Conservation (phyloP, 2,329 filamentous ascomycete genomes). For the Passalora sequoiae region DNA sequence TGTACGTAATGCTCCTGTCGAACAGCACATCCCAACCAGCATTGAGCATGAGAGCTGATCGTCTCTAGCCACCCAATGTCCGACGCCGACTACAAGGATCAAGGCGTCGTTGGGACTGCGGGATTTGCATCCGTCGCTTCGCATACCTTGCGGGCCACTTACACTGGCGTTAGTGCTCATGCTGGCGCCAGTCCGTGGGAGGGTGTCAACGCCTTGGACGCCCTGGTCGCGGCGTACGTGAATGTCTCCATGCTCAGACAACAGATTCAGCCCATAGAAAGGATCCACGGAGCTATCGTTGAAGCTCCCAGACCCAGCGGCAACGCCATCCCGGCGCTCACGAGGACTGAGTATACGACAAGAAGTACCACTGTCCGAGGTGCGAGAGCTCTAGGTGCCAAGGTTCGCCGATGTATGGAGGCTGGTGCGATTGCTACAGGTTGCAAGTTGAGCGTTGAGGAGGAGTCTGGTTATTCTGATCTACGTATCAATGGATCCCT, state of each 20-base stretch:
- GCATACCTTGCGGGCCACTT: conserved; percentile 2
- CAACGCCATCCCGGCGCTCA: conserved; percentile 9
- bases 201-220: conserved; percentile 11
- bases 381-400: conserved; percentile 5
- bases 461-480: conserved; percentile 7
- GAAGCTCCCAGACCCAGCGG: conserved; percentile 3
- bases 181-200: conserved; percentile 10
- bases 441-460: conserved; percentile 8
- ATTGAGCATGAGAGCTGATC: no score
- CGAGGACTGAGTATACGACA: conserved; percentile 6
- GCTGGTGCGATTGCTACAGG: conserved; percentile 11
- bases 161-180: conserved; percentile 8
- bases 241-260: conserved; percentile 9
- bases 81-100: conserved; percentile 2
- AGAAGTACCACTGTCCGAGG: conserved; percentile 9
- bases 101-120: conserved; percentile 2
- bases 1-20: conserved; percentile 2
- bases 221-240: conserved; percentile 7
- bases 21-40: no score
- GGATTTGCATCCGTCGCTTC: conserved; percentile 5
- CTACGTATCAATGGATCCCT: conserved; percentile 7
- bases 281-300: conserved; percentile 9
- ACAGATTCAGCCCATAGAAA: conserved; percentile 8
- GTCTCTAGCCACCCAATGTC: conserved; percentile 9
- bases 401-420: conserved; percentile 7